Evolutionary conservation across 73 alveolate species (phyloP), one percentile per base, ranked within the genome.

Genomic region (Stentor coeruleus): DNA sequence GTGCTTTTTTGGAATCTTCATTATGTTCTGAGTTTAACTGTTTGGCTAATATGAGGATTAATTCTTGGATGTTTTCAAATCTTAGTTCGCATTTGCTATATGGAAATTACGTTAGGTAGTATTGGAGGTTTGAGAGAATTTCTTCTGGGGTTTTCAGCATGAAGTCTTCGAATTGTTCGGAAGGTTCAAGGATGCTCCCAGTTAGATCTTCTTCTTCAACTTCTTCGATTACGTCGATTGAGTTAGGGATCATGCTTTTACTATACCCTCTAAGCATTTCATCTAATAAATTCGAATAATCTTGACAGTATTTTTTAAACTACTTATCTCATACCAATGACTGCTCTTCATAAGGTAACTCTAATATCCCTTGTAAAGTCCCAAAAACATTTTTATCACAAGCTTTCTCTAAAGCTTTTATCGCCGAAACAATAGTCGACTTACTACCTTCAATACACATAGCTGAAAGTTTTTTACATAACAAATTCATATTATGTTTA

Each of bases 191-290:
- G n/a, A 66, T 31, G 33, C 42, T 26, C 15, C 79, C 36, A 28
- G 36, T 20, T 15, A 66, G 11, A 26, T 66, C 79, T 2, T 66
- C 79, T 66, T 66, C 79, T 66, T 66, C 79, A 15, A 66, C 79
- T 31, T 66, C 79, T 66, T 66, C 79, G 37, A 66, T 66, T 26
- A 66, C 79, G 37, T 66, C 36, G 2, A 66, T 26, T 28, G 79
- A 28, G 41, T 20, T 20, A 20, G 37, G 40, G 37, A 20, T 20
- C 37, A 20, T 20, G 36, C 15, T 66, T 66, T 66, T 66, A 31
- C 35, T 28, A 2, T 66, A 66, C 36, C 79, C 79, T 66, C 39
- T 66, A 1, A 20, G 39, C 79, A 66, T 66, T 33, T 66, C 79
- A 11, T 66, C 39, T 1, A 66, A 31, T 40, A 66, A 11, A 1